Percentiles rank a stretch among this genome's conserved stretches.
These are phyloP conservation scores for Actinomucor elegans DNA, from an alignment of 371 early-diverging fungal genomes.

Conservation along the genomic window DNA sequence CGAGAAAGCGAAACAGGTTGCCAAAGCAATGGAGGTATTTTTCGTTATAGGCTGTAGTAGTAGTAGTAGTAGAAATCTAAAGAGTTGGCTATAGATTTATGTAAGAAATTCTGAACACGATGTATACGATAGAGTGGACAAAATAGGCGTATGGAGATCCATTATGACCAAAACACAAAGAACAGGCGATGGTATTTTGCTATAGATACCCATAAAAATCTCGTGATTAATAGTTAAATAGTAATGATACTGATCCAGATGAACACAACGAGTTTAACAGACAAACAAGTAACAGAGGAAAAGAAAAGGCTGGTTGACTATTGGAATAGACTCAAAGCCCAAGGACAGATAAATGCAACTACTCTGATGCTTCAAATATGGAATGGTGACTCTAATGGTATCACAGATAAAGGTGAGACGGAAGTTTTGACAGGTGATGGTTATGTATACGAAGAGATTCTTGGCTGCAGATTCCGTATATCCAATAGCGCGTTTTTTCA, in stretches of 20 bases:
- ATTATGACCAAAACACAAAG: conserved; percentile 63
- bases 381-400: conserved; percentile 58
- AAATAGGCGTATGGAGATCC: conserved; percentile 71
- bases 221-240: conserved; percentile 11
- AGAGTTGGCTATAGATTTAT: too few relatives aligned
- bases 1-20: conserved; percentile 54
- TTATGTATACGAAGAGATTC: conserved; percentile 64
- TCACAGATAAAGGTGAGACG: conserved; percentile 49
- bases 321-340: conserved; percentile 23
- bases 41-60: background rate
- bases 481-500: conserved; percentile 83
- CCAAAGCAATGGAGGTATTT: conserved; percentile 44
- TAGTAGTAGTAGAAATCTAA: too few relatives aligned
- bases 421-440: conserved; percentile 59
- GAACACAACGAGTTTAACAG: conserved; percentile 44
- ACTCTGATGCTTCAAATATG: conserved; percentile 63
- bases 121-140: conserved; percentile 61
- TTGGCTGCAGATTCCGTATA: conserved; percentile 68
- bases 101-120: conserved; percentile 41
- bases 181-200: conserved; percentile 39
- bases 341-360: conserved; percentile 32
- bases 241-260: conserved; percentile 69
- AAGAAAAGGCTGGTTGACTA: conserved; percentile 33
- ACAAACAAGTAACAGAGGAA: conserved; percentile 41
- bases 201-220: background rate